A percentile compares a stretch with the other conserved stretches of the same genome.
Evolutionary conservation across 2,329 filamentous ascomycete species (phyloP).

Genomic region (Hypoxylon sp.): DNA sequence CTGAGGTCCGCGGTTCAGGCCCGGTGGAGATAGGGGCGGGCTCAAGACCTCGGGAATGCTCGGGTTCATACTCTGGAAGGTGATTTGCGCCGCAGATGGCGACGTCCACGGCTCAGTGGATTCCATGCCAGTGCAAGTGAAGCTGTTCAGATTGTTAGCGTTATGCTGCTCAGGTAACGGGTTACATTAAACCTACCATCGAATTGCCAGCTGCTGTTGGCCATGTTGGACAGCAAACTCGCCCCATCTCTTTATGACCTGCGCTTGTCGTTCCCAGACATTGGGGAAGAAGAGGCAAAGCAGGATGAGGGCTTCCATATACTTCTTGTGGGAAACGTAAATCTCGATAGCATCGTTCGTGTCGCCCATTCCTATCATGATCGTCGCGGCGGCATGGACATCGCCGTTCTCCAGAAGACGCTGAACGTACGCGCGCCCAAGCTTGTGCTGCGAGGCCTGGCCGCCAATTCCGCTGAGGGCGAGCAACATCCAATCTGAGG

Average conservation of each 20-base stretch:
- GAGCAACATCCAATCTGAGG: constrained; percentile 95
- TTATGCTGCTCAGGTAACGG: neutral
- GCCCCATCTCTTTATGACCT: constrained; percentile 92
- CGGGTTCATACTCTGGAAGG: constrained; percentile 61
- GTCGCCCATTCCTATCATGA: constrained; percentile 91
- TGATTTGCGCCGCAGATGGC: constrained; percentile 73
- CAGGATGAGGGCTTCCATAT: constrained; percentile 91
- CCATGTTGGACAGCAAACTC: constrained; percentile 87
- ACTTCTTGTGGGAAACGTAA: constrained; percentile 89
- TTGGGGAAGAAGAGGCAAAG: constrained; percentile 82
- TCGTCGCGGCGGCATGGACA: constrained; percentile 88
- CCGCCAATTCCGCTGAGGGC: constrained; percentile 88
- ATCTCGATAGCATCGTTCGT: constrained; percentile 95
- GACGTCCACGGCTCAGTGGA: constrained; percentile 88
- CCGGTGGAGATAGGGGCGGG: constrained; percentile 77
- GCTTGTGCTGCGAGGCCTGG: constrained; percentile 81
- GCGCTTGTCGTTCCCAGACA: constrained; percentile 91
- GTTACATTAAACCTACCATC: constrained; percentile 62
- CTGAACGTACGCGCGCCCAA: constrained; percentile 90
- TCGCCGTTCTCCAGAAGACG: constrained; percentile 89
- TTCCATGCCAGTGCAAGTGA: constrained; percentile 88
- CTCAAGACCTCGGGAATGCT: constrained; percentile 70
- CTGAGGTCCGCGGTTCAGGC: constrained; percentile 64
- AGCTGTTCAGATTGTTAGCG: constrained; percentile 55
- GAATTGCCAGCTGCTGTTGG: constrained; percentile 87